Conservation (phyloP, 1,139 yeast species). For the Citeromyces hawaiiensis region DNA sequence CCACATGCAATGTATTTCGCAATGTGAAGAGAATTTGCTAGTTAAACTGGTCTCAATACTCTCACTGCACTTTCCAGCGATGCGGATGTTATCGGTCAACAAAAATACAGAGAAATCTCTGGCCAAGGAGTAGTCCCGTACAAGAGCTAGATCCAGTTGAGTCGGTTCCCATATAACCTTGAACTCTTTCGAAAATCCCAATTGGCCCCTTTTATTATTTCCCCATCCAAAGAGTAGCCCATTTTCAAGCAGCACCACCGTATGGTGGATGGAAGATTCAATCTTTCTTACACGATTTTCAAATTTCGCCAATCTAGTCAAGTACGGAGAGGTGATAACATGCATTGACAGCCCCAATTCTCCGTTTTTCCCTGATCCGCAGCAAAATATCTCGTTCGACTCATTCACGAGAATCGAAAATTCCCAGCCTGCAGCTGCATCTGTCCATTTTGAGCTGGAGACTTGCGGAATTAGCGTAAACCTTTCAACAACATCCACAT, state of each 20-base stretch:
- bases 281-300: conserved; percentile 12
- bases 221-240: conserved; percentile 72
- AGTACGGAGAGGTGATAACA: conserved; percentile 1
- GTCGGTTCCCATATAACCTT: conserved; percentile 9
- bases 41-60: not conserved
- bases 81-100: not conserved
- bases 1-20: conserved; percentile 48
- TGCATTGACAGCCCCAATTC: conserved; percentile 61
- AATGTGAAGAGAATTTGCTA: not conserved
- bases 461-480: conserved; percentile 17
- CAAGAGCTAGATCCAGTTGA: not conserved
- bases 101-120: not conserved
- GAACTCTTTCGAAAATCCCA: conserved; percentile 11
- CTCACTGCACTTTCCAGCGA: not conserved
- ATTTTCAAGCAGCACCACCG: conserved; percentile 27
- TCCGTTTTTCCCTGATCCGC: conserved; percentile 61
- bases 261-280: conserved; percentile 42
- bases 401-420: conserved; percentile 39
- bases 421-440: conserved; percentile 70
- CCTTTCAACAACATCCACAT: conserved; percentile 4
- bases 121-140: not conserved
- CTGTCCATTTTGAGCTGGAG: conserved; percentile 21
- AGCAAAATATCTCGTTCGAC: conserved; percentile 27
- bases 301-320: not conserved
- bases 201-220: conserved; percentile 35